Conservation (phyloP, 441 rosid species). For the Arabidopsis lyrata region DNA sequence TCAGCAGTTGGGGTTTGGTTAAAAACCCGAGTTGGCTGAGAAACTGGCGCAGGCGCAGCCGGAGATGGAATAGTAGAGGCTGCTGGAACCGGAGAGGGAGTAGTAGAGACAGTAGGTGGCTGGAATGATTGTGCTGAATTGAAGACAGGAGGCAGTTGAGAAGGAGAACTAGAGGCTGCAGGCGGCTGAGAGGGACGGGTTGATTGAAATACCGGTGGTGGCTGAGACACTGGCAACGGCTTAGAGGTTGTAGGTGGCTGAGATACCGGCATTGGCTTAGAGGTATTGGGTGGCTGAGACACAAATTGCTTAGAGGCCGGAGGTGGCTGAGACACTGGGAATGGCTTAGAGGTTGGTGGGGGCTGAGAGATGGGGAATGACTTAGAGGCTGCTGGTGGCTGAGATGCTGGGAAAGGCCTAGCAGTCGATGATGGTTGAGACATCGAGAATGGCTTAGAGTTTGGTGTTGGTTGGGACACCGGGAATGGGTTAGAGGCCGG, state of each 20-base stretch:
- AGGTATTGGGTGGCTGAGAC: constrained; percentile 35
- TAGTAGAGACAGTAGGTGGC: constrained; percentile 26
- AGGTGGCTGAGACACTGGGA: neutral
- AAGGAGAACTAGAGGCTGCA: constrained; percentile 13
- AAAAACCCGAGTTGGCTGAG: constrained; percentile 25
- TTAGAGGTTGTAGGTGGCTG: constrained; percentile 28
- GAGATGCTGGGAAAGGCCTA: neutral
- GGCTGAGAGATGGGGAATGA: constrained; percentile 4
- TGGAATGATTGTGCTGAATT: constrained; percentile 26
- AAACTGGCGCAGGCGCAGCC: constrained; percentile 18
- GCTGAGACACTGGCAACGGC: constrained; percentile 27
- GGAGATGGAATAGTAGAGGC: constrained; percentile 20
- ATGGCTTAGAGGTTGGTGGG: neutral
- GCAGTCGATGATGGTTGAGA: constrained; percentile 2
- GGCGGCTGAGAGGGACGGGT: constrained; percentile 17
- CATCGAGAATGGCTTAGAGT: neutral
- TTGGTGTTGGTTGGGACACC: neutral
- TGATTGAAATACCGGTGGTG: constrained; percentile 26
- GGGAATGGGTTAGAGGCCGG: neutral
- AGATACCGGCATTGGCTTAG: constrained; percentile 17
- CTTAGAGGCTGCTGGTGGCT: neutral
- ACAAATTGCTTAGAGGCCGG: neutral
- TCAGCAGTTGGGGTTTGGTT: constrained; percentile 26
- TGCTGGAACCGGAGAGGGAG: constrained; percentile 23
- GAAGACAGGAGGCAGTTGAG: constrained; percentile 26